These are phyloP conservation scores for Sarcomyxa edulis DNA, from an alignment of 768 basidiomycete genomes.

Conservation along the genomic window DNA sequence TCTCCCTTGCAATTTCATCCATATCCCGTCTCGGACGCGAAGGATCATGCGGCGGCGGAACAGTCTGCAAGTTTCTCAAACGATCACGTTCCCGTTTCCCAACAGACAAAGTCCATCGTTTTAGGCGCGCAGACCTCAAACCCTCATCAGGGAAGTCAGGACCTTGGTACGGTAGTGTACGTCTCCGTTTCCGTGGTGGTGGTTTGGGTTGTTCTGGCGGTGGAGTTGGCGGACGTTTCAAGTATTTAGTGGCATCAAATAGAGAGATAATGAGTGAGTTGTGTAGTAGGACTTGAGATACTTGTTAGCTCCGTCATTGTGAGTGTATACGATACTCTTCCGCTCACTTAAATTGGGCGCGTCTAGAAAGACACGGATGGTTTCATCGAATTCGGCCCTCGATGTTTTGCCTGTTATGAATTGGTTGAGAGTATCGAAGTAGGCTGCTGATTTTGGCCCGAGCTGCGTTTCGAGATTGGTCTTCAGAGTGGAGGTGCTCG, in stretches of 20 bases:
- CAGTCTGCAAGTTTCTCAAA: conserved; percentile 42
- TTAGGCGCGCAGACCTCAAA: conserved; percentile 59
- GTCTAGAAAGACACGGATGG: conserved; percentile 56
- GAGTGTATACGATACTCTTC: too few species aligned
- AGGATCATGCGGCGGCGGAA: conserved; percentile 34
- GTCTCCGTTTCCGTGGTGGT: conserved; percentile 60
- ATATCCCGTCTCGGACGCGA: conserved; percentile 39
- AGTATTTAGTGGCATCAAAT: conserved; percentile 69
- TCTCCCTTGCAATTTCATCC: conserved; percentile 69
- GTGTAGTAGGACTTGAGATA: conserved; percentile 68
- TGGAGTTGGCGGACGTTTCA: conserved; percentile 62
- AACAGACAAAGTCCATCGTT: conserved; percentile 67
- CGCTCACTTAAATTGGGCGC: conserved; percentile 52
- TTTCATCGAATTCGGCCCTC: conserved; percentile 71
- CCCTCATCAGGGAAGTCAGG: conserved; percentile 47
- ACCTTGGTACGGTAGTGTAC: conserved; percentile 73
- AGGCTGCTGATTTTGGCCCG: conserved; percentile 52
- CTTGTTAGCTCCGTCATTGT: too few species aligned
- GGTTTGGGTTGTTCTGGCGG: conserved; percentile 64
- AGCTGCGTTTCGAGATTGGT: conserved; percentile 57
- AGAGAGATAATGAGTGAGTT: conserved; percentile 81
- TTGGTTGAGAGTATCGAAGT: conserved; percentile 59
- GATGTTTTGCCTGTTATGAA: conserved; percentile 69
- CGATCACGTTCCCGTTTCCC: conserved; percentile 76
- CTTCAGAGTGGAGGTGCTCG: conserved; percentile 71